Base-by-base conservation (phyloP, 1,284 basidiomycete genomes). In the Tylopilus sp. region DNA sequence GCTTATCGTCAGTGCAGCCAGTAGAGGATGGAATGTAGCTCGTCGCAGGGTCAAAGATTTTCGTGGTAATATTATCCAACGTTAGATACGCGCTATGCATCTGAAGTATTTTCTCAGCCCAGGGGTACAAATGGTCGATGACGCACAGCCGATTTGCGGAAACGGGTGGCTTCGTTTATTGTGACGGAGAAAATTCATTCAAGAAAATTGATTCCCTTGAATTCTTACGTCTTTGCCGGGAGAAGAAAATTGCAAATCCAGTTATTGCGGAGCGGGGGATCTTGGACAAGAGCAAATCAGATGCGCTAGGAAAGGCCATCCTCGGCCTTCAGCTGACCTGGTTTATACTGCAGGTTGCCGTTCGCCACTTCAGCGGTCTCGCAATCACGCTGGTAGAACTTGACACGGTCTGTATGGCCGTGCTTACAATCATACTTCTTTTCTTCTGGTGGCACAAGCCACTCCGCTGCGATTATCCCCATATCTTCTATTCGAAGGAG, bases 381-480 rank as follows among this genome's bases (percentile, higher is more conserved):
- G 41, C 18, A 3, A 16, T 48, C 42, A 34, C 33, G 11, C 26
- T 44, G 7, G 18, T 47, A 16, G 46, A 47, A 30, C 46, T 44
- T 6, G 41, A 33, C 30, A 46, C 38, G 8, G 16, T 41, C 6
- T 46, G 29, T 13, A 31, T 46, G 44, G 30, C 29, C 12, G 16
- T 15, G 2, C 30, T 46, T 23, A 16, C 40, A 1, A 13, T 41
- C 18, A 7, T 41, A 6, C 12, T 42, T 4, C 21, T 46, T 10
- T 33, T 8, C 21, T 34, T 46, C 23, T 46, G 44, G 36, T 15
- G 26, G 16, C 13, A 51, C n/a, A 51, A 51, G 13, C 48, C 49
- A 23, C 48, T 51, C 16, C 30, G 40, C 3, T 19, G 40, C 1
- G 13, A 36, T 29, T 36, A n/a, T 13, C 33, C 34, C 2, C 34